A percentile compares a stretch with the other conserved stretches of the same genome.
Evolutionary conservation across 1,284 basidiomycete genomes (phyloP).

Genomic region (Ustilago bromivora): DNA sequence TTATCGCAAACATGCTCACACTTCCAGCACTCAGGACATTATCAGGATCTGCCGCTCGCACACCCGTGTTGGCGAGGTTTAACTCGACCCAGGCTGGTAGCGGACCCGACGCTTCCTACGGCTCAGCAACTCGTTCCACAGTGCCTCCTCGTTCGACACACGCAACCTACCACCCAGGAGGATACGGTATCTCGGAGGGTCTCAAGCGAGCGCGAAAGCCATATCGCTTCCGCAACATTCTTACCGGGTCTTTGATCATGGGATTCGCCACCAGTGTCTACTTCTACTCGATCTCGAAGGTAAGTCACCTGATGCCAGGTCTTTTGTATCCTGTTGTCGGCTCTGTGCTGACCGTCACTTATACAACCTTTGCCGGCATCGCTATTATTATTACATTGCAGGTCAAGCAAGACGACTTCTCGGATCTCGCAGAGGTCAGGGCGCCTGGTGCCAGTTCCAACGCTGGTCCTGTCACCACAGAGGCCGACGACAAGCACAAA

Average conservation of each 20-base stretch:
- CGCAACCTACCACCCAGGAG: conserved; percentile 56
- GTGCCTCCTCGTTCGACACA: conserved; percentile 54
- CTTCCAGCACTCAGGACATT: conserved; percentile 18
- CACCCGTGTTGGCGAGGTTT: conserved; percentile 14
- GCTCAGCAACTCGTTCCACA: conserved; percentile 44
- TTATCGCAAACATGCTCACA: conserved; percentile 11
- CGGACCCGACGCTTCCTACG: conserved; percentile 19
- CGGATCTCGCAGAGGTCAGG: conserved; percentile 55
- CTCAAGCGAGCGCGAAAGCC: conserved; percentile 87
- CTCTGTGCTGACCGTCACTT: background rate
- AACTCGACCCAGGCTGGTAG: conserved; percentile 37
- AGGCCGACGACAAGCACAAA: conserved; percentile 44
- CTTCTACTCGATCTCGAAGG: conserved; percentile 82
- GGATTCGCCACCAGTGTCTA: conserved; percentile 87
- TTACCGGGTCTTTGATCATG: conserved; percentile 81
- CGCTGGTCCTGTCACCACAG: conserved; percentile 37
- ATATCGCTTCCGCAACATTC: conserved; percentile 81
- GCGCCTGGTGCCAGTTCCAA: conserved; percentile 33
- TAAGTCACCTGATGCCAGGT: conserved; percentile 11
- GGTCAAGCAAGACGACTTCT: conserved; percentile 65
- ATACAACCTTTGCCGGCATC: no score
- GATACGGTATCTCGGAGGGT: conserved; percentile 63
- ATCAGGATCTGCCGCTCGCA: conserved; percentile 7
- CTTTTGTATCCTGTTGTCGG: background rate
- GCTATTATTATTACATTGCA: background rate